Percentiles rank a stretch among this genome's conserved stretches.
phyloP scores from a whole-genome alignment of 371 early-diverging fungal genomes.

The Mortierella sp. region DNA sequence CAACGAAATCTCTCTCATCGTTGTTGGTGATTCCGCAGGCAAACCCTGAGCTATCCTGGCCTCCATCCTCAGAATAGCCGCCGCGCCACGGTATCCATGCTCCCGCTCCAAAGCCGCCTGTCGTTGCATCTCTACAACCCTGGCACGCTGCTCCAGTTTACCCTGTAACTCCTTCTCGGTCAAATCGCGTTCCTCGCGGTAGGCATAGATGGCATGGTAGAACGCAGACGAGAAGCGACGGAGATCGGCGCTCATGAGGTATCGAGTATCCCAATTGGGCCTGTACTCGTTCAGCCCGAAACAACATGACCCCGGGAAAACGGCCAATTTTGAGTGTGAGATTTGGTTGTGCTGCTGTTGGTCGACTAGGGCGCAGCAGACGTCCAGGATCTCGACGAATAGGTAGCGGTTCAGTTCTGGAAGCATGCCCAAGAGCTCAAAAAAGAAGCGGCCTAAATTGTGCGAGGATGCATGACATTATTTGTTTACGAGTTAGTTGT shows the following conservation, averaged over 20 bases:
- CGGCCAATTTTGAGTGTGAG: slow-evolving; percentile 50
- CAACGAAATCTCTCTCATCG: slow-evolving; percentile 44
- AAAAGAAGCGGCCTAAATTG: slow-evolving; percentile 48
- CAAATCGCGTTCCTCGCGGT: slow-evolving; percentile 53
- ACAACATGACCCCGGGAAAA: slow-evolving; percentile 50
- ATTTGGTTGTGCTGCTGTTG: slow-evolving; percentile 48
- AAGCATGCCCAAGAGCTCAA: slow-evolving; percentile 50
- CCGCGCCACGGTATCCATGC: slow-evolving; percentile 46
- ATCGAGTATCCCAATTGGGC: slow-evolving; percentile 50
- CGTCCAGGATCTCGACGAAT: slow-evolving; percentile 53
- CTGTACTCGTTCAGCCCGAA: slow-evolving; percentile 50
- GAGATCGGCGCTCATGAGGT: slow-evolving; percentile 39
- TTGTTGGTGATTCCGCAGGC: slow-evolving; percentile 50
- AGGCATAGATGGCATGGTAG: slow-evolving; percentile 57
- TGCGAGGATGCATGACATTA: background rate
- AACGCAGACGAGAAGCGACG: slow-evolving; percentile 43
- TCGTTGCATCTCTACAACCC: slow-evolving; percentile 39
- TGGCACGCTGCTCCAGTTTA: slow-evolving; percentile 37
- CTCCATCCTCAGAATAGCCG: slow-evolving; percentile 52
- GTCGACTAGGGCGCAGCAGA: slow-evolving; percentile 52
- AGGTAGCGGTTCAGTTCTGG: slow-evolving; percentile 54
- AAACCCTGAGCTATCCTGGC: slow-evolving; percentile 50
- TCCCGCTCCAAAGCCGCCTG: slow-evolving; percentile 45
- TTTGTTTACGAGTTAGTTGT: background rate
- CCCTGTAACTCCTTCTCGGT: slow-evolving; percentile 45